Evolutionary conservation across 129 eudicot genomes (phyloP).

Genomic region (Sambucus nigra): DNA sequence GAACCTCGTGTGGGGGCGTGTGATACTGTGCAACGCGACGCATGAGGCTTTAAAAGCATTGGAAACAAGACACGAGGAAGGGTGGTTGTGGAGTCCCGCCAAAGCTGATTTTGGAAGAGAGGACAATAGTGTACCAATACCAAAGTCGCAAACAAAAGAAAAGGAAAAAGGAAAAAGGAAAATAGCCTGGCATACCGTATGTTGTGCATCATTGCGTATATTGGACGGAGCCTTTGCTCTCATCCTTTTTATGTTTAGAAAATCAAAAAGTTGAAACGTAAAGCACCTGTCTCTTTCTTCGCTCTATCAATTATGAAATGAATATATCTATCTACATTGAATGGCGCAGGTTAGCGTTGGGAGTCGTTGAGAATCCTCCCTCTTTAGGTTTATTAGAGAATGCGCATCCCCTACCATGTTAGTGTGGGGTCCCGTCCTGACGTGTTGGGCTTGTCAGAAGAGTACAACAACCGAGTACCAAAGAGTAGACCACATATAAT

Average conservation of each 20-base stretch:
- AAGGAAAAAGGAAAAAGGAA: not conserved
- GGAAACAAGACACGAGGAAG: not conserved
- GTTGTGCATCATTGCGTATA: constrained; percentile 12
- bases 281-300: not conserved
- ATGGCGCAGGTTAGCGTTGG: not conserved
- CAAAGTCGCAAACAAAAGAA: too few relatives aligned
- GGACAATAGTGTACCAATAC: not conserved
- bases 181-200: not conserved
- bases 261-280: not conserved
- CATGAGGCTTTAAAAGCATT: constrained; percentile 10
- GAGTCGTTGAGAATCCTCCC: too few relatives aligned
- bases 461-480: not conserved
- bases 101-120: not conserved
- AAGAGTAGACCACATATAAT: not conserved
- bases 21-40: constrained; percentile 8
- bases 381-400: too few relatives aligned
- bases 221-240: not conserved
- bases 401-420: not conserved
- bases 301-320: not conserved
- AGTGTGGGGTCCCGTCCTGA: not conserved
- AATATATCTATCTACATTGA: not conserved
- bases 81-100: constrained; percentile 13
- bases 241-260: not conserved
- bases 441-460: not conserved
- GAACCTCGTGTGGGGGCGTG: constrained; percentile 10